Percentiles rank a stretch among this genome's conserved stretches.
These are phyloP conservation scores for Lycium barbarum DNA, from an alignment of 257 asterid species.

Conservation along the genomic window DNA sequence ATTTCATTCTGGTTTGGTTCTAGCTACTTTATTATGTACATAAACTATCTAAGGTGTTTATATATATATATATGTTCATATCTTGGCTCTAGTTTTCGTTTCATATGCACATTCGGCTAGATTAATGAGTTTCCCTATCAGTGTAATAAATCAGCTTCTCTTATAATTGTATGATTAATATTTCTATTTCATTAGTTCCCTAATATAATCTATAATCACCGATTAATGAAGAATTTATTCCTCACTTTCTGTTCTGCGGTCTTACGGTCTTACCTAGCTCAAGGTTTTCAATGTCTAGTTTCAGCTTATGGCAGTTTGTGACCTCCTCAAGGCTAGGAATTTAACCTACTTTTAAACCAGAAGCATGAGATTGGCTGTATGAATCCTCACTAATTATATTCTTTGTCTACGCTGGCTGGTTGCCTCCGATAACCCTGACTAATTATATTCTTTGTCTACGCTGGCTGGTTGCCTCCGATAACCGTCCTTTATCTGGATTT, in stretches of 20 bases:
- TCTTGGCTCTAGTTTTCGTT: conserved; percentile 13
- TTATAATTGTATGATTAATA: background rate
- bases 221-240: background rate
- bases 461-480: too few species aligned
- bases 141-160: background rate
- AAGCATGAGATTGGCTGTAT: too few species aligned
- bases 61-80: conserved; percentile 25
- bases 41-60: conserved; percentile 9
- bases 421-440: too few species aligned
- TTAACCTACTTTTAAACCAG: too few species aligned
- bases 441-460: too few species aligned
- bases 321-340: too few species aligned
- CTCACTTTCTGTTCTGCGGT: background rate
- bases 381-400: too few species aligned
- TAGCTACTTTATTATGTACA: conserved; percentile 27
- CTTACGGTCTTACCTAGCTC: background rate
- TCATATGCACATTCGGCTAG: conserved; percentile 14
- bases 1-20: conserved; percentile 16
- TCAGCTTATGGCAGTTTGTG: too few species aligned
- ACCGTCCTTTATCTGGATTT: too few species aligned
- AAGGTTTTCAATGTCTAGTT: too few species aligned
- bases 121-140: conserved; percentile 16
- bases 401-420: too few species aligned
- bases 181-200: background rate
- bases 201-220: background rate